phyloP scores from a whole-genome alignment of 192 early-diverging fungal species.

The Backusella tarrabulga region DNA sequence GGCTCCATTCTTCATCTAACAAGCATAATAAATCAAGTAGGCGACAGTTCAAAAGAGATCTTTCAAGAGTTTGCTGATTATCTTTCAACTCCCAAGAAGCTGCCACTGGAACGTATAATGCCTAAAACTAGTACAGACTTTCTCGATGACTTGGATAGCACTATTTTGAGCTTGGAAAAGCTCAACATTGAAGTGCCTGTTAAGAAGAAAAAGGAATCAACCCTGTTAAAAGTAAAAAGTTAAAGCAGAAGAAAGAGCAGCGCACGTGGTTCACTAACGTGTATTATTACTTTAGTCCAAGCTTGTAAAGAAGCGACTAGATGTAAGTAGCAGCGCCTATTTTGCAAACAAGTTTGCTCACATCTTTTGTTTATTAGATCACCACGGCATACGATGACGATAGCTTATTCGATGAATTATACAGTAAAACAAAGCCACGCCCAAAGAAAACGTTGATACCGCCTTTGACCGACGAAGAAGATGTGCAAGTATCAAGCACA shows the following conservation, averaged over 20 bases:
- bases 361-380: neutral
- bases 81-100: neutral
- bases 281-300: neutral
- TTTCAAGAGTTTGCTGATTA: neutral
- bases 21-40: neutral
- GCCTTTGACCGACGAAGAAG: neutral
- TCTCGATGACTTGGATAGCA: neutral
- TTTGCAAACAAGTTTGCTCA: neutral
- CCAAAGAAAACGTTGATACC: neutral
- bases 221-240: neutral
- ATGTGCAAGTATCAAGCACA: neutral
- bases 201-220: neutral
- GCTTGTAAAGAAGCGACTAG: neutral
- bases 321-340: neutral
- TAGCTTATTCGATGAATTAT: slow-evolving; percentile 10
- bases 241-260: neutral
- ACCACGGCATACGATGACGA: neutral
- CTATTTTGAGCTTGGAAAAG: neutral
- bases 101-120: neutral
- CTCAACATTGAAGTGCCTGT: neutral
- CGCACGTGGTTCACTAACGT: neutral
- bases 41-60: neutral
- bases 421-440: slow-evolving; percentile 2
- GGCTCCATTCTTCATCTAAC: neutral
- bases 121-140: neutral